A percentile compares a stretch with the other conserved stretches of the same genome.
phyloP scores from a whole-genome alignment of 2,329 filamentous ascomycete genomes.

The Colletotrichum sp. region DNA sequence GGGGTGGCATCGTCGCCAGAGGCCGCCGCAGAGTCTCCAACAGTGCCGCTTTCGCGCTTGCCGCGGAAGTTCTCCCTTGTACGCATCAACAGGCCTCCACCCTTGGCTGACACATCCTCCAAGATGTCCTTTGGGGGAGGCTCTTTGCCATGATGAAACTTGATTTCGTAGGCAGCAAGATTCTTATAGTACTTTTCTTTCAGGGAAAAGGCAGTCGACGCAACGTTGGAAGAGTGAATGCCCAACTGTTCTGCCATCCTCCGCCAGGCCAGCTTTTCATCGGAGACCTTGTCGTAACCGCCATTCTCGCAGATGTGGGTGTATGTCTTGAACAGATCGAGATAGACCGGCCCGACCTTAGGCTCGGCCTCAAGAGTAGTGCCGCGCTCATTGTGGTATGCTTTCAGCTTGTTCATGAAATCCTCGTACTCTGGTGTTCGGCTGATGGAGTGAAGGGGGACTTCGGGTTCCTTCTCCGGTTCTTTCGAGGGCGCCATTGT shows the following conservation, averaged over 20 bases:
- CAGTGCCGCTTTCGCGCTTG: slow-evolving; percentile 42
- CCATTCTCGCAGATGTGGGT: slow-evolving; percentile 77
- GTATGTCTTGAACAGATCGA: slow-evolving; percentile 82
- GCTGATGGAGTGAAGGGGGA: slow-evolving; percentile 52
- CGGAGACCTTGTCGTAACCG: slow-evolving; percentile 85
- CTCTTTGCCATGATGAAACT: slow-evolving; percentile 75
- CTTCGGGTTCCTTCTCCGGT: slow-evolving; percentile 23
- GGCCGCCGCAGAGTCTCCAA: slow-evolving; percentile 16
- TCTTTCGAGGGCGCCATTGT: slow-evolving; percentile 11
- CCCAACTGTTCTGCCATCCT: slow-evolving; percentile 79
- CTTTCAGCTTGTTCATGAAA: slow-evolving; percentile 75
- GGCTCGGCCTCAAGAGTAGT: slow-evolving; percentile 81
- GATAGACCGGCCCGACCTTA: slow-evolving; percentile 76
- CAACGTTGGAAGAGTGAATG: slow-evolving; percentile 74
- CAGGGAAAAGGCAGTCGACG: slow-evolving; percentile 83
- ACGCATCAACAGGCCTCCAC: slow-evolving; percentile 77
- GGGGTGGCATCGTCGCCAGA: slow-evolving; percentile 49
- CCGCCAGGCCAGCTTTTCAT: slow-evolving; percentile 86
- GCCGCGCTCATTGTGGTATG: slow-evolving; percentile 80
- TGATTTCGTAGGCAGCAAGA: slow-evolving; percentile 86
- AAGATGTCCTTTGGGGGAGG: slow-evolving; percentile 88
- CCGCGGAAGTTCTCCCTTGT: slow-evolving; percentile 77
- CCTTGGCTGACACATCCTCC: slow-evolving; percentile 86
- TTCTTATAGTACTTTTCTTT: slow-evolving; percentile 93
- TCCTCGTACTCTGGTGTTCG: slow-evolving; percentile 75